Base-by-base conservation (phyloP, 345 rosid genomes). In the Pistacia integerrima region DNA sequence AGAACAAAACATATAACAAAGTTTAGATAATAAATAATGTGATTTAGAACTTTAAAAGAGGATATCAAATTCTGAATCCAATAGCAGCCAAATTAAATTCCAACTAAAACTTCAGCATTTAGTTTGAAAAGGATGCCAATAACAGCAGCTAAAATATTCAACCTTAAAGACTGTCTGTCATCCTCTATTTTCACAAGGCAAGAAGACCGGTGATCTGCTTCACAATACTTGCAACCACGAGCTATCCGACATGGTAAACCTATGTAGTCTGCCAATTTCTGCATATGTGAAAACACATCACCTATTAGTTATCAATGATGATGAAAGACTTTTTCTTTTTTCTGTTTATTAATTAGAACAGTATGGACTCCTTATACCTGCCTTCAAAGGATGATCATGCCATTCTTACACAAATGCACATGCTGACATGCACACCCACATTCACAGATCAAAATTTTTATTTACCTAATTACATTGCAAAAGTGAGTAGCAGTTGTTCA, bases 201-300 rank as follows among this genome's bases (percentile, higher is more conserved):
- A 74, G 96, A 95, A 22, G 99, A 93, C 36, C 86, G 87, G 82
- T 95, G 97, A 25, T 90, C 92, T 76, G 92, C 88, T 36, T 80
- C 86, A 80, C 99, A 95, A 69, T 92, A 93, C 80, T 74, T 92
- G 91, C 99, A 95, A 69, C 99, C 99, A 73, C 87, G 87, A 83
- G 99, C 99, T 68, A 95, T 95, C 84, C 99, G 91, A 81, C 99
- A 95, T 18, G 99, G 99, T 84, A 95, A 88, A 59, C 99, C 99
- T 73, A 95, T 88, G 80, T 72, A 84, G 76, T 95, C 99, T 30
- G 99, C 99, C 91, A 95, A 85, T 87, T 91, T 95, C 99, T 95
- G 94, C 85, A 88, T 0, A 71, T 56, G 30, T 48, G 60, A 82
- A 76, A 48, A 74, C 18, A 73, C 10, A 74, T 18, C 60, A 41